Base-by-base conservation (phyloP, 2,329 filamentous ascomycete genomes). In the Elsinoe batatas region DNA sequence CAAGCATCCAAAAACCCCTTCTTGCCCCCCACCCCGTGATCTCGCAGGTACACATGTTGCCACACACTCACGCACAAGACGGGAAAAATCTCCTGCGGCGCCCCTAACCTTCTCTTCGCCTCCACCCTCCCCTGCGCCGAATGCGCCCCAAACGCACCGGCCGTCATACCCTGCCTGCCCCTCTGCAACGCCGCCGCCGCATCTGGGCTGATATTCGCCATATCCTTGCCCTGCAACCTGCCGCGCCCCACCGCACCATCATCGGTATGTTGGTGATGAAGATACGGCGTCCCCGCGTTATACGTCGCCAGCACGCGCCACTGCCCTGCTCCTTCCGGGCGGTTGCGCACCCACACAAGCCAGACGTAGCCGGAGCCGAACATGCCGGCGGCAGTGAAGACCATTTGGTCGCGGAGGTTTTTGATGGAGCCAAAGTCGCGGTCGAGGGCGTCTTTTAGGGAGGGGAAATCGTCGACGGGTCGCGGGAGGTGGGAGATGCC, bases 291-390 rank as follows among this genome's bases (percentile, higher is more conserved):
- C 57, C 93, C 93, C 57, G 91, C 91, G 58, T 91, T 82, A 76
- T 97, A 98, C 57, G 93, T 98, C 64, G 83, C 79, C 57, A 98
- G 78, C 66, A 98, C 80, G 65, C 84, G 82, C 73, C 73, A 72
- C 37, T 77, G 64, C 76, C 70, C 64, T 56, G 69, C 67, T 54
- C 73, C 72, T 63, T n/a, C 60, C 58, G 12, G 37, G 12, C 13
- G 58, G 33, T 64, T 58, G n/a, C 61, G 57, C 15, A 61, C 61
- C 62, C 65, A 68, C 64, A 96, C 87, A 59, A 98, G 84, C 93
- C 93, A 98, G 68, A 97, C 87, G 73, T 94, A 97, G 61, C 93
- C 93, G 0, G 91, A 91, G 55, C 91, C 93, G 74, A 98, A 97
- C 90, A 97, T 96, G 74, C 83, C 80, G 62, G 82, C 78, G 57